Base-by-base conservation (phyloP, 1,284 basidiomycete genomes). In the Apiotrichum brassicae region DNA sequence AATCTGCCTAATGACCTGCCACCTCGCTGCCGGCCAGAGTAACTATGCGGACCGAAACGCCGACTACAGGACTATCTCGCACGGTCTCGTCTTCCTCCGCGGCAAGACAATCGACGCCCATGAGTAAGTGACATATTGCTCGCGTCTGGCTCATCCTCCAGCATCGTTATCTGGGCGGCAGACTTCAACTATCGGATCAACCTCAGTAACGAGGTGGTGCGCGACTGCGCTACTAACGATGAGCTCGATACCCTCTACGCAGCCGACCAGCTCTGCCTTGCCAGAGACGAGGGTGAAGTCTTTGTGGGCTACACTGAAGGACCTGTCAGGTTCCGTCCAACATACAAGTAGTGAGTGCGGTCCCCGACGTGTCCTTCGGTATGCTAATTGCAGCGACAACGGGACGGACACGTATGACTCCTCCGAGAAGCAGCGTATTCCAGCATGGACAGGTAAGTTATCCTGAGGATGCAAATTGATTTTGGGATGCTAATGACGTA, bases 101-200 rank as follows among this genome's bases (percentile, higher is more conserved):
- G 95, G 94, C 23, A 92, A 89, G 71, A 87, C 80, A 0, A 90
- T 98, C 33, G 77, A 81, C 18, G 84, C 83, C 60, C 95, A 98
- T 62, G 87, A 97, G 89, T 93, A 70, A 61, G 85, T 62, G 1
- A 8, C 6, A 5, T 16, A 22, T 26, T 9, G 16, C 19, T 23
- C 9, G 5, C 3, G 9, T 6, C 8, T 3, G 5, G 1, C 36
- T 37, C 28, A 43, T 20, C 2, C 12, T 3, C 19, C 49, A 71
- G 69, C 19, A 61, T 71, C 65, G 78, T 97, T 26, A 78, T 98
- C 43, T 98, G 93, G 92, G 77, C 88, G 3, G 94, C 88, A 20
- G 95, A 98, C 68, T 86, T 84, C 48, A 99, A 99, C 69, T 99
- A 98, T 67, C 85, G 95, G 30, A 84, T 98, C 53, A 82, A 90